Evolutionary conservation across 495 filamentous ascomycete genomes (phyloP).

Genomic region (Parmelia sp.): DNA sequence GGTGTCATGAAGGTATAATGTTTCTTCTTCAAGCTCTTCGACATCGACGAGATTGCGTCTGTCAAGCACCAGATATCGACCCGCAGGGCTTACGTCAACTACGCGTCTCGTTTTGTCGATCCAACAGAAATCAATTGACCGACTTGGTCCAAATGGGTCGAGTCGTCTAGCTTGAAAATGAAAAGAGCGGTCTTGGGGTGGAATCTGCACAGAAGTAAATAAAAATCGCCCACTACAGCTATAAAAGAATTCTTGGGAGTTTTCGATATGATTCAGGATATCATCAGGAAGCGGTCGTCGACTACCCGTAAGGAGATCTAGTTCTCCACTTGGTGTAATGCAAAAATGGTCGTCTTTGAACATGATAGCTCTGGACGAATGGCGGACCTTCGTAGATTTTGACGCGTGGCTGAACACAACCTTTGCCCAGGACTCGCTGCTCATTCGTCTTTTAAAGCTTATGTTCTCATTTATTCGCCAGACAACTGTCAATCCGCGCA

Average conservation of each 20-base stretch:
- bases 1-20: not conserved
- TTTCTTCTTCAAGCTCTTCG: not conserved
- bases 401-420: not conserved
- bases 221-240: not conserved
- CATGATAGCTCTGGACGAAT: not conserved
- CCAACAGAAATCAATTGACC: not conserved
- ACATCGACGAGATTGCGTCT: not conserved
- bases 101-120: not conserved
- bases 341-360: not conserved
- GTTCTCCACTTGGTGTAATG: not conserved
- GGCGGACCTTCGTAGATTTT: no score
- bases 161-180: not conserved
- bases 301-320: not conserved
- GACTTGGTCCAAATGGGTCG: not conserved
- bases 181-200: no score
- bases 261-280: not conserved
- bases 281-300: not conserved
- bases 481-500: not conserved
- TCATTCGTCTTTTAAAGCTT: not conserved
- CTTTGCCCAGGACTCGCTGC: not conserved
- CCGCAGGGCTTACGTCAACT: not conserved
- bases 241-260: not conserved
- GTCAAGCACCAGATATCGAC: not conserved
- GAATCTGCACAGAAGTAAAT: not conserved
- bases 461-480: not conserved